phyloP scores from a whole-genome alignment of 306 rosid species.

The Prunus campanulata region DNA sequence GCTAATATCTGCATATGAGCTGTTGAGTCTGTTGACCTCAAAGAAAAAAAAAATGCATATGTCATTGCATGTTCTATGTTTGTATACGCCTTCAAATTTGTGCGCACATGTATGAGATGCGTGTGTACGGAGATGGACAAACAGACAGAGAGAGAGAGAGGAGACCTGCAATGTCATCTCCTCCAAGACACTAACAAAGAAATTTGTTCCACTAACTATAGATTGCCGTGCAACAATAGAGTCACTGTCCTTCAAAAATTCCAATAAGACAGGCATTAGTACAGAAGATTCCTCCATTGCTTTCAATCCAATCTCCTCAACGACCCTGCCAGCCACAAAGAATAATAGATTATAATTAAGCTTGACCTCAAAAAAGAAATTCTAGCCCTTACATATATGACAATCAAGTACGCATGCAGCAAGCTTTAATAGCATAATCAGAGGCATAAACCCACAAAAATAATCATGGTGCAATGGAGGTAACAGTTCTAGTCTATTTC shows the following conservation, averaged over 20 bases:
- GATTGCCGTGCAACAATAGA: constrained; percentile 55
- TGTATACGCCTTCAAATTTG: not conserved
- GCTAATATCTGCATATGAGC: not conserved
- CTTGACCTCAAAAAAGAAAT: not conserved
- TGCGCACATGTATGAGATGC: not conserved
- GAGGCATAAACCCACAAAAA: not conserved
- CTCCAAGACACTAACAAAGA: constrained; percentile 58
- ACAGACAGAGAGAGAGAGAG: constrained; percentile 25
- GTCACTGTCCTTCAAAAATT: constrained; percentile 62
- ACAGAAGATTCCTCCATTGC: constrained; percentile 62
- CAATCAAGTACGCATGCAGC: not conserved
- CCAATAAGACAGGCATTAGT: constrained; percentile 57
- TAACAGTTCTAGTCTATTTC: not conserved
- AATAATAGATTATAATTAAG: not conserved
- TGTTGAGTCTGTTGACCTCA: not conserved
- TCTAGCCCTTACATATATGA: not conserved
- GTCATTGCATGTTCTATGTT: not conserved
- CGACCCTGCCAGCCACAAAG: constrained; percentile 51
- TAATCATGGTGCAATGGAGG: not conserved
- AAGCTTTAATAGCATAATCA: not conserved
- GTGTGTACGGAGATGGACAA: not conserved
- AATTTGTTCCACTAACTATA: constrained; percentile 63
- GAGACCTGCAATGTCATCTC: constrained; percentile 81
- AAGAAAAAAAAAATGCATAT: not conserved
- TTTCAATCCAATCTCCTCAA: constrained; percentile 80